These are phyloP conservation scores for Gossypium lobatum DNA, from an alignment of 441 rosid genomes.

Conservation along the genomic window DNA sequence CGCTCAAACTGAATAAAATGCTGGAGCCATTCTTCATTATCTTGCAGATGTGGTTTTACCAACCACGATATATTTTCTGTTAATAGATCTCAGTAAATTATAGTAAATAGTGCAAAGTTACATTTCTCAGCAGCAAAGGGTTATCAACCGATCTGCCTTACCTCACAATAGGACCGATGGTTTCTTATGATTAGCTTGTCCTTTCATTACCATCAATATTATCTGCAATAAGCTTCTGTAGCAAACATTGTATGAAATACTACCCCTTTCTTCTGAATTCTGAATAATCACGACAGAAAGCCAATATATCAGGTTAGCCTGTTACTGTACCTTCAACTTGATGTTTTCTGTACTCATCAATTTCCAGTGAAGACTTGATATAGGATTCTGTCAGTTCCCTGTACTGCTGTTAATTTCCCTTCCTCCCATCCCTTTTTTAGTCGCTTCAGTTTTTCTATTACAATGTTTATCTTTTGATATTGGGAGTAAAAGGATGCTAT, in stretches of 20 bases:
- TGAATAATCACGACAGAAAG: slow-evolving; percentile 25
- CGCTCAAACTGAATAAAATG: slow-evolving; percentile 44
- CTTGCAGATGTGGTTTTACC: slow-evolving; percentile 19
- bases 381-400: background rate
- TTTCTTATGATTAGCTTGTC: slow-evolving; percentile 8
- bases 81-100: slow-evolving; percentile 29
- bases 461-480: slow-evolving; percentile 13
- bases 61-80: slow-evolving; percentile 14
- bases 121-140: slow-evolving; percentile 18
- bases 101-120: slow-evolving; percentile 35
- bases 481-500: slow-evolving; percentile 12
- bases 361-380: background rate
- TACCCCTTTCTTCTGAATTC: background rate
- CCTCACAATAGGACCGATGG: slow-evolving; percentile 21
- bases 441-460: slow-evolving; percentile 2
- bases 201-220: background rate
- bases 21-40: slow-evolving; percentile 15
- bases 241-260: slow-evolving; percentile 8
- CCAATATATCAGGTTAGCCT: slow-evolving; percentile 9
- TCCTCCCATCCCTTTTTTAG: background rate
- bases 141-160: slow-evolving; percentile 26
- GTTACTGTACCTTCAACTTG: slow-evolving; percentile 5
- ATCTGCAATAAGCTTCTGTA: slow-evolving; percentile 27
- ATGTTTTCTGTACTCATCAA: background rate
- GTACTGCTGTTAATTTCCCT: background rate